These are phyloP conservation scores for Saccharomycopsis malanga DNA, from an alignment of 805 yeast genomes.

Conservation along the genomic window DNA sequence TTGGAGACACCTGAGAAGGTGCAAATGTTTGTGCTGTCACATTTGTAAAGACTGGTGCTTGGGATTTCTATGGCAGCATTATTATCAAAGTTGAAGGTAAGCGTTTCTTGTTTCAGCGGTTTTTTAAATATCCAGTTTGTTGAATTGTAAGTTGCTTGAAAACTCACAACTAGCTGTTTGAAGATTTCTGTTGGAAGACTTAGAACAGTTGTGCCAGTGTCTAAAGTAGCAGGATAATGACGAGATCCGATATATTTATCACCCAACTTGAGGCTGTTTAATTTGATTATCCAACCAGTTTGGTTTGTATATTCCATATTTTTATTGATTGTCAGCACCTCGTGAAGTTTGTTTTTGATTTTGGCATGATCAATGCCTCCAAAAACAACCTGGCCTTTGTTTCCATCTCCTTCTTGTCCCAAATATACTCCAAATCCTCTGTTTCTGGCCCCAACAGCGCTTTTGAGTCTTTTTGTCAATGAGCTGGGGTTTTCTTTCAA, in stretches of 20 bases:
- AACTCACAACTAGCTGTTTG: conserved; percentile 1
- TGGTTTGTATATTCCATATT: background rate
- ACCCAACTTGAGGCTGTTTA: background rate
- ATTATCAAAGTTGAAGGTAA: background rate
- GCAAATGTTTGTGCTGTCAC: background rate
- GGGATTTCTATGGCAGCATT: background rate
- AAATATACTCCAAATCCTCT: conserved; percentile 3
- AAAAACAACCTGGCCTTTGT: conserved; percentile 1
- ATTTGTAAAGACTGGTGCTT: background rate
- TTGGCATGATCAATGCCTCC: conserved; percentile 12
- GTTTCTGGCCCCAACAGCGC: background rate
- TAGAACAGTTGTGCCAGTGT: conserved; percentile 7
- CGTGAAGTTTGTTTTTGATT: background rate
- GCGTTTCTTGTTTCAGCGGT: background rate
- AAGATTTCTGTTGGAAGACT: background rate
- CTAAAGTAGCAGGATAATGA: conserved; percentile 7
- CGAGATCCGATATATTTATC: background rate
- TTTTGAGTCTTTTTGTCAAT: background rate
- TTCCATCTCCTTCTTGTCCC: background rate
- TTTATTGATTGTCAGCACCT: conserved; percentile 1
- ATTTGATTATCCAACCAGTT: background rate
- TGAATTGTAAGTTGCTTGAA: too few relatives aligned
- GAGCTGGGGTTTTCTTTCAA: background rate
- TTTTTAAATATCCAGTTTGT: background rate
- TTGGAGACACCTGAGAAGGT: background rate